Evolutionary conservation across 352 stramenopile genomes (phyloP).

Genomic region (Pythium angustatum): DNA sequence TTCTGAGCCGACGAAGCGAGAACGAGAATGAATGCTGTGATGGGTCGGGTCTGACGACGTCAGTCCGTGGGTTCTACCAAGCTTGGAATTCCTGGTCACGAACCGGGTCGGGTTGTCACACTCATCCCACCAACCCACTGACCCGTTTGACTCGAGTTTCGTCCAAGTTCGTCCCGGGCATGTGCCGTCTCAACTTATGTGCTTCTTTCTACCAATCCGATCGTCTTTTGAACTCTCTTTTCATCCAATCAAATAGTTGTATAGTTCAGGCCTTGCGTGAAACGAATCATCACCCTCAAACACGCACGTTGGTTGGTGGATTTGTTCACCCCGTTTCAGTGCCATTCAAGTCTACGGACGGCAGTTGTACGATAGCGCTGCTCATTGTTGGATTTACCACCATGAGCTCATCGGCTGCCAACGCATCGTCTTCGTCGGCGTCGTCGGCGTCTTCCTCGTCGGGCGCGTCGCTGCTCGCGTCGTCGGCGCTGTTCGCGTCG

Average conservation of each 20-base stretch:
- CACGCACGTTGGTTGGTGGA: background rate
- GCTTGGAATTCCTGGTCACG: too few relatives aligned
- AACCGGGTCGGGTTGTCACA: too few relatives aligned
- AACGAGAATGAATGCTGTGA: too few relatives aligned
- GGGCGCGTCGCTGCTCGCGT: constrained; percentile 21
- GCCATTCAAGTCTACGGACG: background rate
- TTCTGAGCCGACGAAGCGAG: too few relatives aligned
- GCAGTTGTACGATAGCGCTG: background rate
- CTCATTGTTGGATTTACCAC: background rate
- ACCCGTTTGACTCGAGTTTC: background rate
- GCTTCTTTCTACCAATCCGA: too few relatives aligned
- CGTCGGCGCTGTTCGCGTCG: constrained; percentile 41
- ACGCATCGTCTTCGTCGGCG: background rate
- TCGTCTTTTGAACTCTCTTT: background rate
- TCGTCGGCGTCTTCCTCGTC: constrained; percentile 6
- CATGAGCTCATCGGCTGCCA: background rate
- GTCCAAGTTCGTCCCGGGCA: background rate
- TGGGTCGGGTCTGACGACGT: too few relatives aligned
- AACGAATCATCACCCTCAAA: background rate
- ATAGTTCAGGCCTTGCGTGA: background rate
- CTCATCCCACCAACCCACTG: background rate
- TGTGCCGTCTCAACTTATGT: background rate
- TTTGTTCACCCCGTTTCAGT: background rate
- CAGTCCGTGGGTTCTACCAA: too few relatives aligned
- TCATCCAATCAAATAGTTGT: background rate